Evolutionary conservation across 345 rosid species (phyloP).

Genomic region (Citrus mangshanensis): DNA sequence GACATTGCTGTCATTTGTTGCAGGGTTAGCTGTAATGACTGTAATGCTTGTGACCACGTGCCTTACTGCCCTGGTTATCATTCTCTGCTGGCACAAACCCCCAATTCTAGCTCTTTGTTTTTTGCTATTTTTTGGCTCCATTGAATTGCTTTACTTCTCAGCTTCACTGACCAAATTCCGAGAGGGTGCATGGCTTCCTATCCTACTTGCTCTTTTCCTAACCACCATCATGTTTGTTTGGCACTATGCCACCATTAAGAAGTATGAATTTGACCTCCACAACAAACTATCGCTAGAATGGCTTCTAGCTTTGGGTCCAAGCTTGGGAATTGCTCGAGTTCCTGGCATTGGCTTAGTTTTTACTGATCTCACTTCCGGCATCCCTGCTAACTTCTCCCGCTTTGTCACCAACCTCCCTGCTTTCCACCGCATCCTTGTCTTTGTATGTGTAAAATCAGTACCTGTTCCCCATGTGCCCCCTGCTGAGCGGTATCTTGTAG

Average conservation of each 20-base stretch:
- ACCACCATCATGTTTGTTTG: constrained; percentile 93
- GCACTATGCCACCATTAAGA: constrained; percentile 92
- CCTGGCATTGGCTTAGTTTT: constrained; percentile 95
- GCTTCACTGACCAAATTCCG: constrained; percentile 94
- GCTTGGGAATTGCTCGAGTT: constrained; percentile 85
- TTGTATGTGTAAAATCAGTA: constrained; percentile 91
- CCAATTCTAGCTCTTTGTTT: constrained; percentile 68
- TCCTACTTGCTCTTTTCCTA: constrained; percentile 84
- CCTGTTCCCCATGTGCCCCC: constrained; percentile 89
- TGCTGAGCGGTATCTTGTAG: constrained; percentile 89
- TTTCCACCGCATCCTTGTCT: constrained; percentile 84
- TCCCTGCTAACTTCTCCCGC: constrained; percentile 97
- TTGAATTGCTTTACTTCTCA: constrained; percentile 94
- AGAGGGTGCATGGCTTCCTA: constrained; percentile 99
- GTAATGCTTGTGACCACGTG: constrained; percentile 99
- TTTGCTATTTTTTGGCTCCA: constrained; percentile 77
- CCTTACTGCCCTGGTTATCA: constrained; percentile 84
- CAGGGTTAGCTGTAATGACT: constrained; percentile 98
- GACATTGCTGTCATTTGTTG: constrained; percentile 11
- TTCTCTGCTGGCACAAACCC: constrained; percentile 93
- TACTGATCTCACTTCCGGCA: constrained; percentile 90
- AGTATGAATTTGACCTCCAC: constrained; percentile 91
- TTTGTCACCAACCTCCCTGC: constrained; percentile 99
- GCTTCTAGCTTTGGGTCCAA: constrained; percentile 93
- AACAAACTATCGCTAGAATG: constrained; percentile 96